Evolutionary conservation across 768 basidiomycete genomes (phyloP), one percentile per base, ranked within the genome.

Genomic region (Leccinellum rugosiceps): DNA sequence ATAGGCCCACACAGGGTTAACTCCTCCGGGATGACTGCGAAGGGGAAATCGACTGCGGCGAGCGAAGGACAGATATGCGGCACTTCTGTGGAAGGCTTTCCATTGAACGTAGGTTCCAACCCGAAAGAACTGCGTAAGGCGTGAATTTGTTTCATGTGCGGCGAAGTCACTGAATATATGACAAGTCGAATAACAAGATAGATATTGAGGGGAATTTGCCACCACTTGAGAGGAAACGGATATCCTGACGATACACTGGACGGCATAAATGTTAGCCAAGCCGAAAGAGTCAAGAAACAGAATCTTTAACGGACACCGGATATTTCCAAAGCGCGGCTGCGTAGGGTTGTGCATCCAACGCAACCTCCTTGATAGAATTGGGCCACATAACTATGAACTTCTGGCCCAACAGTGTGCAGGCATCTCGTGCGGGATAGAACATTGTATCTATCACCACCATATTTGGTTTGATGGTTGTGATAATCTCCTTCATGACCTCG

Each of bases 191-290:
- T 51, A 25, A 11, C 17, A 23, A 57, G 55, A 45, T 59, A 60
- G 11, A 52, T 34, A 21, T 63, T 63, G 41, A 60, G 31, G 13
- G 50, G 58, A n/a, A 63, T 45, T 28, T 63, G 56, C 57, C 58
- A 63, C 62, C 62, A 63, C 25, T 63, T 49, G 19, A 63, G 58
- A 8, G 63, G 63, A 11, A 41, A 63, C 13, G 46, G 26, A 43
- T 56, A 52, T 10, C 62, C 62, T 2, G 62, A 63, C 13, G 58
- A 51, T 1, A 55, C 1, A 6, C 62, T 64, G 28, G 7, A 47
- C 1, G 26, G 17, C 4, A 45, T 47, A 17, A 25, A 26, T n/a
- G n/a, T 28, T 25, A 47, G 26, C 26, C 9, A 2, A 17, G 3
- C 17, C 14, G 6, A 38, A 23, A 34, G 8, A 32, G 26, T 28